phyloP scores from a whole-genome alignment of 2,329 filamentous ascomycete genomes.

The Nakataea oryzae region DNA sequence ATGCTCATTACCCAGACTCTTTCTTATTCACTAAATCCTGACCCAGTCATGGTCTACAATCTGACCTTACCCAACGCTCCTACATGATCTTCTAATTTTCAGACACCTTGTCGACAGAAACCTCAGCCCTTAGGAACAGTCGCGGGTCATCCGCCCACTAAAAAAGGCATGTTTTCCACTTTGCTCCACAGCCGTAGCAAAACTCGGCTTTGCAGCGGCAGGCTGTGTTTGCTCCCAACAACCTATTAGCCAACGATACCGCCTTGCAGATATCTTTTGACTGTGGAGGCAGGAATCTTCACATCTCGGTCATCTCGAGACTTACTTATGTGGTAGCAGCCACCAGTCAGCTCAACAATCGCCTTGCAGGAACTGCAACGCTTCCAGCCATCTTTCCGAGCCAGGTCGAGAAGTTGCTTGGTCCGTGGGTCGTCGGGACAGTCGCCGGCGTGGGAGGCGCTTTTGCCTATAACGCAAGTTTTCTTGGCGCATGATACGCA shows the following conservation, averaged over 20 bases:
- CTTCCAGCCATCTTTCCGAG: slow-evolving; percentile 36
- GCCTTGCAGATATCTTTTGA: background rate
- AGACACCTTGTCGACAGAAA: background rate
- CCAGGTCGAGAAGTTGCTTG: slow-evolving; percentile 28
- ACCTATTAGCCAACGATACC: background rate
- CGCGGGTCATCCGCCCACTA: background rate
- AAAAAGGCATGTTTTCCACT: slow-evolving; percentile 4
- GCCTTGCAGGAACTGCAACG: slow-evolving; percentile 32
- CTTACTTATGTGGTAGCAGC: slow-evolving; percentile 50
- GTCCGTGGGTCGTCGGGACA: slow-evolving; percentile 33
- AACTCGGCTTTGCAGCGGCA: background rate
- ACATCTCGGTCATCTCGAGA: too few species aligned
- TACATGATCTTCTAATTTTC: too few species aligned
- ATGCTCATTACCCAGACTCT: too few species aligned
- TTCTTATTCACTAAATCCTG: too few species aligned
- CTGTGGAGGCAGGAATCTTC: background rate
- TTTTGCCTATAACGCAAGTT: slow-evolving; percentile 45
- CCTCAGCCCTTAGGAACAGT: background rate
- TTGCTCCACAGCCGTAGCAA: background rate
- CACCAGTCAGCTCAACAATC: slow-evolving; percentile 36
- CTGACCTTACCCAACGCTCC: too few species aligned
- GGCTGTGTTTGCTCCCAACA: background rate
- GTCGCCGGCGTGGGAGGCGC: slow-evolving; percentile 27
- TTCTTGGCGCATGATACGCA: slow-evolving; percentile 28
- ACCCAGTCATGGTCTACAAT: too few species aligned